Base-by-base conservation (phyloP, 345 rosid genomes). In the Barbarea vulgaris region DNA sequence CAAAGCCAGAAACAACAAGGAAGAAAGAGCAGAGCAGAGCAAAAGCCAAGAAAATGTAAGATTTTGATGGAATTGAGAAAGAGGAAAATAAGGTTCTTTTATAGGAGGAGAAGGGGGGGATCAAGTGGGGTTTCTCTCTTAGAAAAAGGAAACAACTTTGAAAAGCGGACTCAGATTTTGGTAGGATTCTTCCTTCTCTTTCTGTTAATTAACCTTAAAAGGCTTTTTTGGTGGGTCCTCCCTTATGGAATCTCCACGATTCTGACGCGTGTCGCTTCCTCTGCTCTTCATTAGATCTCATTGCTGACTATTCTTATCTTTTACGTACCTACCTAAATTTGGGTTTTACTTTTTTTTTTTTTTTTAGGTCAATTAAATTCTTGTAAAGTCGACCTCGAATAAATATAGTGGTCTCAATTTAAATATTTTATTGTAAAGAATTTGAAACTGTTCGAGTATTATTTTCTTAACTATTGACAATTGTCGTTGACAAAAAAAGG, bases 71-170 rank as follows among this genome's bases (percentile, higher is more conserved):
- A 27, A 56, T 47, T 25, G 60, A 50, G 9, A 14, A 3, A 25
- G 69, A 33, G 70, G 24, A 7, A 17, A 17, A 5, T 37, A 62
- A 36, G 53, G 4, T 13, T 8, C 27, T 7, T 21, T 60, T 69
- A 61, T 42, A 64, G 69, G 28, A 65, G 31, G 48, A 34, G 42
- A 50, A 18, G 4, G 69, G 70, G 14, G 4, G 69, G 70, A 70
- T 64, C 74, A 76, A 69, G 79, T 75, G 73, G 69, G 56, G 75
- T 27, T 50, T 25, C 18, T 68, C 47, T 46, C 17, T 30, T 64
- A 17, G 7, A 30, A 22, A 76, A 77, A 77, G 71, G 80, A 70
- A 12, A 42, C 52, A 70, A 51, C 67, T 64, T 77, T 77, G 76
- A 47, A 77, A 77, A 46, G 76, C 58, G 58, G 52, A 55, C 70